phyloP scores from a whole-genome alignment of 1,284 basidiomycete genomes.

The Rhodofomes roseus region DNA sequence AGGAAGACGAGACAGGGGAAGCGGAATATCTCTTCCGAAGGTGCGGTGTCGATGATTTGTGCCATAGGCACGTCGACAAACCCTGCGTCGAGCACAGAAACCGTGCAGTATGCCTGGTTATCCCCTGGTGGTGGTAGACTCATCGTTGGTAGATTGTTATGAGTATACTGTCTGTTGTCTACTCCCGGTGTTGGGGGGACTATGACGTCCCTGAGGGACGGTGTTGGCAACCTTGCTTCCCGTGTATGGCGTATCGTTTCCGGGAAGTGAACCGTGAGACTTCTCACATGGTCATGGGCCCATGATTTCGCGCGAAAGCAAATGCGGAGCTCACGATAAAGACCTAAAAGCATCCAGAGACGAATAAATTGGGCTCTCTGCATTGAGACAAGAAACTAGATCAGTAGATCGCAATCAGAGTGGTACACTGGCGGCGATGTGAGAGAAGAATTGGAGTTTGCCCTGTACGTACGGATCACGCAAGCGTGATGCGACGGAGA shows the following conservation, averaged over 20 bases:
- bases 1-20: slow-evolving; percentile 47
- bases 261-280: neutral
- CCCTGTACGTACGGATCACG: too few species aligned
- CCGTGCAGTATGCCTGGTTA: slow-evolving; percentile 17
- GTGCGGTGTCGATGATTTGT: slow-evolving; percentile 34
- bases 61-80: slow-evolving; percentile 33
- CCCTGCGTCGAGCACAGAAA: slow-evolving; percentile 51
- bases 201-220: too few species aligned
- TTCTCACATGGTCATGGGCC: neutral
- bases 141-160: too few species aligned
- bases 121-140: slow-evolving; percentile 13
- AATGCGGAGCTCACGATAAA: neutral
- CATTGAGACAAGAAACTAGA: too few species aligned
- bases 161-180: too few species aligned
- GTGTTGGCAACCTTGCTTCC: neutral
- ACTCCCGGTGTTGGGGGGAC: too few species aligned
- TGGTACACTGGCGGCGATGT: too few species aligned
- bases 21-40: slow-evolving; percentile 15
- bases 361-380: too few species aligned
- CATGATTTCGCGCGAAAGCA: neutral
- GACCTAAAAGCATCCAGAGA: neutral
- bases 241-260: neutral
- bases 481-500: neutral
- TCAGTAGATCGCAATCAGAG: too few species aligned
- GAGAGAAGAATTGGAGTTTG: too few species aligned